Conservation (phyloP, 352 stramenopile genomes). For the Globisporangium barbulae region DNA sequence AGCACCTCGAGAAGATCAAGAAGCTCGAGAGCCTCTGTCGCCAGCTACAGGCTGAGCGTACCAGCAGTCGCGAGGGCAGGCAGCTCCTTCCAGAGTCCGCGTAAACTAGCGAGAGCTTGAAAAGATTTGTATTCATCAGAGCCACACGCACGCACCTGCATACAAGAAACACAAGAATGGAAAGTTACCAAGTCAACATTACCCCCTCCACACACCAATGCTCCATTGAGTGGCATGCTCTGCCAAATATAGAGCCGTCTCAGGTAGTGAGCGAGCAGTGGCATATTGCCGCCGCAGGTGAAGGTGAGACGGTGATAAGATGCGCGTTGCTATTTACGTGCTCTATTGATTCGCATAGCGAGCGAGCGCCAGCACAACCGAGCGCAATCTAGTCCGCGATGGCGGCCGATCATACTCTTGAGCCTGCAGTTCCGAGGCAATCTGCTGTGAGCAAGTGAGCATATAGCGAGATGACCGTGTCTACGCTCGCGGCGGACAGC, state of each 20-base stretch:
- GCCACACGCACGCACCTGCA: background rate
- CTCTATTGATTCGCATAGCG: background rate
- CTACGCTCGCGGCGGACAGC: slow-evolving; percentile 12
- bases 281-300: background rate
- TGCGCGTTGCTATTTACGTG: slow-evolving; percentile 7
- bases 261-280: too few species aligned
- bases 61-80: slow-evolving; percentile 34
- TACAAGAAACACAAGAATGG: background rate
- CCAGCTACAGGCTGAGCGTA: slow-evolving; percentile 77
- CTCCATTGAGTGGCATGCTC: too few species aligned
- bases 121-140: background rate
- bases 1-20: slow-evolving; percentile 77
- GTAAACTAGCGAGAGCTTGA: background rate
- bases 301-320: slow-evolving; percentile 2
- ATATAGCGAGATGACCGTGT: background rate
- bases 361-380: background rate
- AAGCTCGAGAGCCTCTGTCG: slow-evolving; percentile 83
- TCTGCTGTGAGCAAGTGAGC: too few species aligned
- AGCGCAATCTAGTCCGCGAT: background rate
- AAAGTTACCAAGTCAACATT: background rate
- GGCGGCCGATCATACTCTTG: background rate
- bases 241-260: slow-evolving; percentile 1
- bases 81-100: slow-evolving; percentile 12
- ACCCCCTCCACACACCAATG: background rate
- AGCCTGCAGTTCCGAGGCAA: background rate